Evolutionary conservation across 139 green algal genomes (phyloP).

Genomic region (Eudorina sp.): DNA sequence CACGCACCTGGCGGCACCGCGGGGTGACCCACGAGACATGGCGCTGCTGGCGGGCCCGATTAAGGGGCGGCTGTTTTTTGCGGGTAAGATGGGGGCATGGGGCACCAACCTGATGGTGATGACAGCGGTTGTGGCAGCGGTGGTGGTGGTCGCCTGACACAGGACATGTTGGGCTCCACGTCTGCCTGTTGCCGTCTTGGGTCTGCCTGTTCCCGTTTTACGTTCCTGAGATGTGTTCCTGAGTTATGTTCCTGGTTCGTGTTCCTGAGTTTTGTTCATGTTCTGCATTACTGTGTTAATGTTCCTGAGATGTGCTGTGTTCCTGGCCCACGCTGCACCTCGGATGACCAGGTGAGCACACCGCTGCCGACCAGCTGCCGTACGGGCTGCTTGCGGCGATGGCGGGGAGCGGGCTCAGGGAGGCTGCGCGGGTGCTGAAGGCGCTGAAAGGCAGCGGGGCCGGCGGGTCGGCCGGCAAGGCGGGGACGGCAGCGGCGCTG

Average conservation of each 20-base stretch:
- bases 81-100: neutral
- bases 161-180: too few species aligned
- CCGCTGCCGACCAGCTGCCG: conserved; percentile 28
- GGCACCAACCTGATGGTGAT: neutral
- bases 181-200: too few species aligned
- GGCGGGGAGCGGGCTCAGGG: conserved; percentile 19
- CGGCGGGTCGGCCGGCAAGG: neutral
- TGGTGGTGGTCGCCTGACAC: too few species aligned
- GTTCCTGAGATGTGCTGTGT: too few species aligned
- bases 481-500: neutral
- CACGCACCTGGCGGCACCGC: neutral
- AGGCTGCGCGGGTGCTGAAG: conserved; percentile 14
- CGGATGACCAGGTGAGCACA: conserved; percentile 40
- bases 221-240: too few species aligned
- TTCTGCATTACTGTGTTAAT: too few species aligned
- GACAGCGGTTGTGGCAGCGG: neutral
- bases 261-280: too few species aligned
- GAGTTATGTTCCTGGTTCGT: too few species aligned
- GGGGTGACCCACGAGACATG: conserved; percentile 23
- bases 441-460: neutral
- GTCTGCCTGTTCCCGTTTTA: too few species aligned
- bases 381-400: conserved; percentile 5
- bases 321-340: too few species aligned
- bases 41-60: conserved; percentile 7
- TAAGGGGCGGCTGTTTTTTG: conserved; percentile 25